Base-by-base conservation (phyloP, 2,329 filamentous ascomycete species). In the Penicillium sp. region DNA sequence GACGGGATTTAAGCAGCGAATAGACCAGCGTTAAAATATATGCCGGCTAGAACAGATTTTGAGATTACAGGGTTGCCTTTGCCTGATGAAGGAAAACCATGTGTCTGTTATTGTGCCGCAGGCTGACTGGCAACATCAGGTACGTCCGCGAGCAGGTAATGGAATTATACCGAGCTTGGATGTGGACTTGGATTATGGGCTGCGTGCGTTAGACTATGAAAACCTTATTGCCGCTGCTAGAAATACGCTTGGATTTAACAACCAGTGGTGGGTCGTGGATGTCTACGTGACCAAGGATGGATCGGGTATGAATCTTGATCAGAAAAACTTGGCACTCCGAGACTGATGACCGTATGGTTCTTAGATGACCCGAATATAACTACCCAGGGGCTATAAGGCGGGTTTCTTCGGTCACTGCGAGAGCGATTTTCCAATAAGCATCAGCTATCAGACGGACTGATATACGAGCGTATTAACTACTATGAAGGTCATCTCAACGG, bases 231-330 rank as follows among this genome's bases (percentile, higher is more conserved):
- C 37, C 2, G 51, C 51, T 2, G 55, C 51, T 18, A 29, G 44
- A 11, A 45, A 49, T 21, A 33, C 11, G 18, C 51, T 58, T 11
- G 43, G 18, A 1, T 18, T 21, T 1, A 33, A 26, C 5, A 51
- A 50, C 42, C 43, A 37, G 10, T 58, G 51, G 51, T 58, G 48
- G 51, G 28, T 58, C 16, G 51, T 55, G 13, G 55, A 58, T 49
- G 44, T 54, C 5, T 58, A 52, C n/a, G 51, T 58, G 44, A 47
- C 43, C 26, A 43, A 48, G 14, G 28, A 43, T 16, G 28, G 43
- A 44, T 37, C 34, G 9, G 37, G 37, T 42, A 24, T 42, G 37
- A 13, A 16, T 9, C 18, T 37, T 37, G 16, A 10, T 37, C 16
- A 10, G 14, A 37, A 37, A 19, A 4, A 16, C 14, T 42, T 23